Conservation (phyloP, 225 moss, liverwort and hornwort species). For the Physcomitrium patens region DNA sequence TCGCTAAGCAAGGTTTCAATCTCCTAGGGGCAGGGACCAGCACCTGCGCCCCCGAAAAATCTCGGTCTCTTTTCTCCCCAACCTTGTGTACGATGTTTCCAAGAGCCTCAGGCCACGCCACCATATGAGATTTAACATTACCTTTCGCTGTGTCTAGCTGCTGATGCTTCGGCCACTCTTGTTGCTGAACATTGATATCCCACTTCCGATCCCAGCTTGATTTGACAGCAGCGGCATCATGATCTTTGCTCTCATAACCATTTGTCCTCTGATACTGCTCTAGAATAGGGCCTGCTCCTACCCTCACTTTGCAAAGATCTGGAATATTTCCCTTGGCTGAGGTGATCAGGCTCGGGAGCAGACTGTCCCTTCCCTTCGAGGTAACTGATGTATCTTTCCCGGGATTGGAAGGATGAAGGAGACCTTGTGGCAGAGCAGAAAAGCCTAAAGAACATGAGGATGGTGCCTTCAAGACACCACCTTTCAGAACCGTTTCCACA, state of each 20-base stretch:
- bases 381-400: constrained; percentile 34
- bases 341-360: constrained; percentile 28
- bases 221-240: constrained; percentile 31
- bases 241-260: constrained; percentile 52
- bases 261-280: constrained; percentile 40
- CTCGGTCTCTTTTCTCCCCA: constrained; percentile 52
- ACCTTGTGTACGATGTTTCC: constrained; percentile 34
- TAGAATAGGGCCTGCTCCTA: constrained; percentile 31
- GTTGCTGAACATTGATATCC: constrained; percentile 34
- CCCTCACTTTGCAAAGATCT: constrained; percentile 41
- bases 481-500: constrained; percentile 72
- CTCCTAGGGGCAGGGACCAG: constrained; percentile 49
- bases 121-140: constrained; percentile 33
- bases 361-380: constrained; percentile 35
- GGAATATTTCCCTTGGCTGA: constrained; percentile 14
- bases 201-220: constrained; percentile 45
- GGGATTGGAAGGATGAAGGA: constrained; percentile 27
- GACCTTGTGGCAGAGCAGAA: constrained; percentile 41
- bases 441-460: constrained; percentile 44
- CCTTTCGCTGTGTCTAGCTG: constrained; percentile 20
- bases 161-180: constrained; percentile 35
- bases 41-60: constrained; percentile 34
- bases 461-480: constrained; percentile 56
- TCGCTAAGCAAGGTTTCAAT: constrained; percentile 32
- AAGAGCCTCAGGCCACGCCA: constrained; percentile 44